Conservation (phyloP, 2,329 filamentous ascomycete species). For the Epicoccum sorghinum region DNA sequence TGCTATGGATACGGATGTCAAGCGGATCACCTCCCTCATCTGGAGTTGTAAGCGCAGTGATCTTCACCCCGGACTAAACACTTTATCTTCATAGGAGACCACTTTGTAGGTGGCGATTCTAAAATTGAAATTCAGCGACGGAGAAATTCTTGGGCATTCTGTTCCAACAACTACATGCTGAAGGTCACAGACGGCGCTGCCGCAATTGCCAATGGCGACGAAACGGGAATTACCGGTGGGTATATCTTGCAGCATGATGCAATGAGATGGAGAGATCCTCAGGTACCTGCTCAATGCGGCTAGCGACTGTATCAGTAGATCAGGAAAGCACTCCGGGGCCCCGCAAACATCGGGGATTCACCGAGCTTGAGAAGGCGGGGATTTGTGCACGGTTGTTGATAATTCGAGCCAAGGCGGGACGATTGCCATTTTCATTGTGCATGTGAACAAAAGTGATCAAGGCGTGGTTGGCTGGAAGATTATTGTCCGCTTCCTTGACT, state of each 20-base stretch:
- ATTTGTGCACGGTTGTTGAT: too few relatives aligned
- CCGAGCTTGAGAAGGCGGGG: neutral
- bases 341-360: slow-evolving; percentile 15
- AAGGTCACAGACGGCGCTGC: too few relatives aligned
- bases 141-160: too few relatives aligned
- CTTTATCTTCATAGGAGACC: neutral
- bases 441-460: neutral
- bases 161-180: too few relatives aligned
- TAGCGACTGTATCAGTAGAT: neutral
- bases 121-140: too few relatives aligned
- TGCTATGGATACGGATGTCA: neutral
- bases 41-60: neutral
- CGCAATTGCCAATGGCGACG: neutral
- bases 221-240: neutral
- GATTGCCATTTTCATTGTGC: neutral
- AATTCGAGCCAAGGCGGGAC: neutral
- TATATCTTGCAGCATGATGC: neutral
- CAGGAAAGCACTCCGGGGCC: slow-evolving; percentile 7
- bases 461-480: neutral
- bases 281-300: slow-evolving; percentile 5
- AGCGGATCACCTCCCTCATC: neutral
- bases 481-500: neutral
- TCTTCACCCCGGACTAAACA: neutral
- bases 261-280: neutral
- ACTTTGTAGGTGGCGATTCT: neutral